Evolutionary conservation across 2,329 filamentous ascomycete genomes (phyloP), one percentile per base, ranked within the genome.

Genomic region (Aspergillus udagawae): DNA sequence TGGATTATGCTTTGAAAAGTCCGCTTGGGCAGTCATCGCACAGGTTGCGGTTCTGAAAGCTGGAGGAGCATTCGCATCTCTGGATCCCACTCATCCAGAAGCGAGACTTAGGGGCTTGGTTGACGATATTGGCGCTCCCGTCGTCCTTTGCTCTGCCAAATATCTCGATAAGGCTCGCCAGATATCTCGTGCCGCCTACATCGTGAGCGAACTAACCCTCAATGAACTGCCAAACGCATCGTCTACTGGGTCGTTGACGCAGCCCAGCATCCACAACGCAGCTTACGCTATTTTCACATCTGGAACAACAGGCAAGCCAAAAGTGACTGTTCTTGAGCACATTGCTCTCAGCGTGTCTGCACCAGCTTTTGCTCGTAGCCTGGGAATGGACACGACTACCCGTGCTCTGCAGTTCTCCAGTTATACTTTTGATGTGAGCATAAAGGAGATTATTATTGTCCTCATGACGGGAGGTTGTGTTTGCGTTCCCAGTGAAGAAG

Each of bases 261-360:
- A 54, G 1, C 60, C 66, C 25, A 65, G 44, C 2, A 63, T 70
- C 3, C 50, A 58, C 2, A 73, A 71, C 53, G 67, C 70, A 21
- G 85, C 86, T 0, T 88, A 86, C 64, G 77, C 86, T 3, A 80
- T 89, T 4, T 85, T 88, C 59, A 83, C 81, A 0, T 82, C 82
- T 2, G 82, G 83, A 0, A 83, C 82, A 0, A 82, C 83, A 1
- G 80, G 80, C 51, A 80, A 78, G 52, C 82, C 83, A 0, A 84
- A 85, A 56, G 86, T 84, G 1, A 82, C 86, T 12, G 82, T 86
- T 20, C 83, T 88, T 58, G 83, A 82, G 7, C 87, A 90, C 63
- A 74, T 75, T 0, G 80, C 83, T 0, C 75, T 88, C 1, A 82
- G 82, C 1, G 83, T 84, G 0, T 77, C 79, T 0, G 80, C 84